A percentile compares a stretch with the other conserved stretches of the same genome.
These are phyloP conservation scores for Pharus latifolius DNA, from an alignment of 176 grass and related monocot genomes.

Conservation along the genomic window DNA sequence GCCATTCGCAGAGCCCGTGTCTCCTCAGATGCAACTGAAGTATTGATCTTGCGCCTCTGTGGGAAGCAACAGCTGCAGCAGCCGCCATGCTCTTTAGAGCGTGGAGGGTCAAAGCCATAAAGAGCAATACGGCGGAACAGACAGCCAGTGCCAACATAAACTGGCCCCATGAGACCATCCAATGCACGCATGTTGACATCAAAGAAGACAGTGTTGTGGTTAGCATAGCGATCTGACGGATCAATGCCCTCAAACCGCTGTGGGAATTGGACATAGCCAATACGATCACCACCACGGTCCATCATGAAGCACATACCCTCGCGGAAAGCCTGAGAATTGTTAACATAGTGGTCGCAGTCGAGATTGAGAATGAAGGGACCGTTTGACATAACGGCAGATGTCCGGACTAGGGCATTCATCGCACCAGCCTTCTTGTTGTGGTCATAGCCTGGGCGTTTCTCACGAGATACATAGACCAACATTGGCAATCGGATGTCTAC, in stretches of 20 bases:
- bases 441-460: slow-evolving; percentile 96
- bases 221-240: slow-evolving; percentile 94
- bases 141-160: slow-evolving; percentile 91
- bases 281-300: slow-evolving; percentile 89
- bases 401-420: slow-evolving; percentile 92
- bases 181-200: slow-evolving; percentile 91
- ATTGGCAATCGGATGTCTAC: slow-evolving; percentile 82
- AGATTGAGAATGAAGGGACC: slow-evolving; percentile 99
- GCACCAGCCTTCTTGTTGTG: slow-evolving; percentile 99
- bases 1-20: slow-evolving; percentile 68
- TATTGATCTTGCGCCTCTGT: slow-evolving; percentile 39
- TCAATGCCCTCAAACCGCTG: slow-evolving; percentile 98
- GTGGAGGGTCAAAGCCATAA: slow-evolving; percentile 89
- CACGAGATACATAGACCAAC: slow-evolving; percentile 89
- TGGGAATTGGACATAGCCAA: slow-evolving; percentile 93
- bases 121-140: slow-evolving; percentile 88
- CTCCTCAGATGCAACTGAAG: slow-evolving; percentile 44
- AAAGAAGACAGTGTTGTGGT: slow-evolving; percentile 98
- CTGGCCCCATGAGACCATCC: slow-evolving; percentile 84
- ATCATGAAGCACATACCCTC: slow-evolving; percentile 99
- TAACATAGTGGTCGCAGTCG: slow-evolving; percentile 94
- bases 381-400: slow-evolving; percentile 96
- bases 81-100: slow-evolving; percentile 71
- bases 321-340: slow-evolving; percentile 89
- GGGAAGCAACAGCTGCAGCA: slow-evolving; percentile 93